Conservation (phyloP, 768 basidiomycete species). For the Boletus subparvulus region DNA sequence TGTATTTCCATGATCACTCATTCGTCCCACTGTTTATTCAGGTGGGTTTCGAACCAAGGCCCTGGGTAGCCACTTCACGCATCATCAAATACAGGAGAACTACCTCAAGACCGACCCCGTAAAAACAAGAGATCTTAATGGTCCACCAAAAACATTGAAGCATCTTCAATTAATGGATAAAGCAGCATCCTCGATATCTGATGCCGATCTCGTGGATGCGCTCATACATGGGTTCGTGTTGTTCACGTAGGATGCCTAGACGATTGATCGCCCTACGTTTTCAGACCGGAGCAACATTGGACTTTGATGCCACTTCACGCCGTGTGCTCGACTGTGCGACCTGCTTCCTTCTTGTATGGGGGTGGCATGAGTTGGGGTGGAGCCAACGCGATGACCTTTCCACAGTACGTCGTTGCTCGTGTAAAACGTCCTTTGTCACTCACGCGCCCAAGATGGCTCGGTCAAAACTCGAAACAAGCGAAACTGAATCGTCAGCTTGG, state of each 20-base stretch:
- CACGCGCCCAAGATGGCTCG: conserved; percentile 73
- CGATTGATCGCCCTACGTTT: background rate
- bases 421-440: background rate
- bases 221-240: conserved; percentile 82
- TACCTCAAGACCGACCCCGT: conserved; percentile 85
- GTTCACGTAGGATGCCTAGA: background rate
- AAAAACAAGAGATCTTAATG: conserved; percentile 52
- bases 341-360: conserved; percentile 84
- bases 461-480: conserved; percentile 91
- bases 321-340: conserved; percentile 83
- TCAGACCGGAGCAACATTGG: conserved; percentile 94
- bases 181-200: conserved; percentile 91
- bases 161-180: conserved; percentile 79
- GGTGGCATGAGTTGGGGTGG: conserved; percentile 63
- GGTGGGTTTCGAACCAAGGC: conserved; percentile 39
- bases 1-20: conserved; percentile 95
- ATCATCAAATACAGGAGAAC: conserved; percentile 70
- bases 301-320: conserved; percentile 92
- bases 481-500: conserved; percentile 79
- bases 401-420: conserved; percentile 57
- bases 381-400: conserved; percentile 71
- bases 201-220: conserved; percentile 89
- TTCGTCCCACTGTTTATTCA: conserved; percentile 96
- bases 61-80: background rate
- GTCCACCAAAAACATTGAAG: conserved; percentile 65